Evolutionary conservation across 306 rosid genomes (phyloP).

Genomic region (Sophora flavescens): DNA sequence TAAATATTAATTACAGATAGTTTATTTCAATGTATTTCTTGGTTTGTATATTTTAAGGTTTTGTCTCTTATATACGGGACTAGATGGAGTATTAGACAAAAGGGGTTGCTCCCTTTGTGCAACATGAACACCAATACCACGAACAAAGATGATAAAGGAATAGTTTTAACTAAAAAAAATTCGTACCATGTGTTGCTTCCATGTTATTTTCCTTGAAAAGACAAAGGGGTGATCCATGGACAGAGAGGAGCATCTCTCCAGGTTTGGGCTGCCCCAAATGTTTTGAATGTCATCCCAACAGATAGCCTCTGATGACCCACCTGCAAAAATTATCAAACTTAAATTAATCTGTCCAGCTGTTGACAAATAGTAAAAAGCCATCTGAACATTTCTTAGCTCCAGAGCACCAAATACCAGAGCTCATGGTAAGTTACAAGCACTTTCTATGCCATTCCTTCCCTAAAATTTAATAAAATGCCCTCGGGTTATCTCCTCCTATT

Average conservation of each 20-base stretch:
- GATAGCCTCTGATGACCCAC: constrained; percentile 76
- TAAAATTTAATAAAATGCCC: no score
- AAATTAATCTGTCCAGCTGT: constrained; percentile 20
- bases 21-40: no score
- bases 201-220: constrained; percentile 86
- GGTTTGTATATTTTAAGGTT: no score
- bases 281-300: constrained; percentile 86
- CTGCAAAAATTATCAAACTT: constrained; percentile 50
- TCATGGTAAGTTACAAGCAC: background rate
- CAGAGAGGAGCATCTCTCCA: constrained; percentile 91
- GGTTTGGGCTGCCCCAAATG: constrained; percentile 78
- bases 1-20: no score
- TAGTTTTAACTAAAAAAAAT: constrained; percentile 21
- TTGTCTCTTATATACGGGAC: no score
- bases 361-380: background rate
- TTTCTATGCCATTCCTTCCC: background rate
- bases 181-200: constrained; percentile 85
- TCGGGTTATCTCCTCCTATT: background rate
- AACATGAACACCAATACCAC: constrained; percentile 28
- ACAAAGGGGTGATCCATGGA: constrained; percentile 91
- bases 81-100: constrained; percentile 4
- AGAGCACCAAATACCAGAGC: constrained; percentile 7
- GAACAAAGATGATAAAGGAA: constrained; percentile 20
- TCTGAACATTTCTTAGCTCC: background rate
- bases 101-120: constrained; percentile 2